phyloP scores from a whole-genome alignment of 2,329 filamentous ascomycete genomes.

The Alternaria triticimaculans region DNA sequence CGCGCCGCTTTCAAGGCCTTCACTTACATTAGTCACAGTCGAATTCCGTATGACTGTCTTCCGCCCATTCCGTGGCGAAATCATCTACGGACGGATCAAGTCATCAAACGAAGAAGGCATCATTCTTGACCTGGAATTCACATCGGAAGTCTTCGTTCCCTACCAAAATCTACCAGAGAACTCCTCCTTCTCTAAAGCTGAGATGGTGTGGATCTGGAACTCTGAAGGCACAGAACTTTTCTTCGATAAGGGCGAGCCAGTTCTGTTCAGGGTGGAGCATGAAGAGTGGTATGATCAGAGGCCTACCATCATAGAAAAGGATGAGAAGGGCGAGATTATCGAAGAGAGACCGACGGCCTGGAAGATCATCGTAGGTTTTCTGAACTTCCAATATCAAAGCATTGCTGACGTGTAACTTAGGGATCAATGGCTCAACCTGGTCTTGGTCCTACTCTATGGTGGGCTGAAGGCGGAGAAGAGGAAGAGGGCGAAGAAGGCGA shows the following conservation, averaged over 20 bases:
- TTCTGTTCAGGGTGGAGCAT: constrained; percentile 82
- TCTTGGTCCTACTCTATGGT: constrained; percentile 58
- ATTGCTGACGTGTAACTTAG: no score
- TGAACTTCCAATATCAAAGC: no score
- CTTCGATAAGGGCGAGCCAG: constrained; percentile 89
- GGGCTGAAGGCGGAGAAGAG: constrained; percentile 44
- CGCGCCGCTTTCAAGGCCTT: no score
- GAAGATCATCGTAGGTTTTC: constrained; percentile 59
- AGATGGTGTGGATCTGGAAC: constrained; percentile 86
- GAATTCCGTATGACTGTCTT: constrained; percentile 95
- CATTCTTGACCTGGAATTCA: constrained; percentile 85
- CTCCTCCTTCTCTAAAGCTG: constrained; percentile 73
- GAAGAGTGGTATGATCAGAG: constrained; percentile 93
- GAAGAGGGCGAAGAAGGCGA: constrained; percentile 38
- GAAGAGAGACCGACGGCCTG: constrained; percentile 74
- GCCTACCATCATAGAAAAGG: constrained; percentile 75
- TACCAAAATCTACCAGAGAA: constrained; percentile 43
- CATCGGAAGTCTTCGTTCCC: constrained; percentile 87
- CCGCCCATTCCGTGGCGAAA: constrained; percentile 93
- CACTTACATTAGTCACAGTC: constrained; percentile 64
- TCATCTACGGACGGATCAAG: constrained; percentile 83
- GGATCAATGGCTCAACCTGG: constrained; percentile 51
- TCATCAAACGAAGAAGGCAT: constrained; percentile 75
- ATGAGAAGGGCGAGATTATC: constrained; percentile 67
- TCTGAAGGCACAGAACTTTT: constrained; percentile 76